A percentile compares a stretch with the other conserved stretches of the same genome.
Evolutionary conservation across 176 grass and related monocot genomes (phyloP).

Genomic region (Aegilops tauschii): DNA sequence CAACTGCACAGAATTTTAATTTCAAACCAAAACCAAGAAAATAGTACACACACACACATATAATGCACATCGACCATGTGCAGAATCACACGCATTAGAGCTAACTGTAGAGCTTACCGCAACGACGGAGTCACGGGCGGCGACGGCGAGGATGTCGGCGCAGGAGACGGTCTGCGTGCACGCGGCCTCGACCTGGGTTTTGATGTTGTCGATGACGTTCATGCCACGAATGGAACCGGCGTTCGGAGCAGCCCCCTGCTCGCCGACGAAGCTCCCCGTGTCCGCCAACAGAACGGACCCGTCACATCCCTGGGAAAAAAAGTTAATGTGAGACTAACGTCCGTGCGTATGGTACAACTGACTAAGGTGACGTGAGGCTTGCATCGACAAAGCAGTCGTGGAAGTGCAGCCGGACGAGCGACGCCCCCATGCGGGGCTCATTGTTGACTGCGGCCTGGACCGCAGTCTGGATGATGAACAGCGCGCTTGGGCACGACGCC

Average conservation of each 20-base stretch:
- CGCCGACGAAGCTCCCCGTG: background rate
- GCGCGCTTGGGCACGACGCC: slow-evolving; percentile 52
- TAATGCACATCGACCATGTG: background rate
- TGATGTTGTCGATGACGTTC: slow-evolving; percentile 53
- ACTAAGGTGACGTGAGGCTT: background rate
- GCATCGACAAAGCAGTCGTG: slow-evolving; percentile 90
- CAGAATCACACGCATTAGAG: background rate
- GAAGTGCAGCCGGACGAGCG: slow-evolving; percentile 72
- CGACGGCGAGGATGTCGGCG: slow-evolving; percentile 73
- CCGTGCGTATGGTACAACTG: background rate
- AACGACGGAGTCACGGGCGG: slow-evolving; percentile 64
- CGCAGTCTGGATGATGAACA: slow-evolving; percentile 52
- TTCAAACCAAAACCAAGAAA: background rate
- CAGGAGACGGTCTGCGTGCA: slow-evolving; percentile 71
- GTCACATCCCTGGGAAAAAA: slow-evolving; percentile 50
- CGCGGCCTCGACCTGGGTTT: slow-evolving; percentile 54
- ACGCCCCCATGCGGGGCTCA: slow-evolving; percentile 66
- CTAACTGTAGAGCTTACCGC: slow-evolving; percentile 19
- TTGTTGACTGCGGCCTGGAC: slow-evolving; percentile 48
- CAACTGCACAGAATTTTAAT: background rate
- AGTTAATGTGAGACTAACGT: background rate
- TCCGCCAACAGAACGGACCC: slow-evolving; percentile 50
- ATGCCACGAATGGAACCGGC: background rate
- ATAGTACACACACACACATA: background rate
- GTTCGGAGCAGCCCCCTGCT: background rate